Evolutionary conservation across 192 early-diverging fungal genomes (phyloP).

Genomic region (Coemansia sp.): DNA sequence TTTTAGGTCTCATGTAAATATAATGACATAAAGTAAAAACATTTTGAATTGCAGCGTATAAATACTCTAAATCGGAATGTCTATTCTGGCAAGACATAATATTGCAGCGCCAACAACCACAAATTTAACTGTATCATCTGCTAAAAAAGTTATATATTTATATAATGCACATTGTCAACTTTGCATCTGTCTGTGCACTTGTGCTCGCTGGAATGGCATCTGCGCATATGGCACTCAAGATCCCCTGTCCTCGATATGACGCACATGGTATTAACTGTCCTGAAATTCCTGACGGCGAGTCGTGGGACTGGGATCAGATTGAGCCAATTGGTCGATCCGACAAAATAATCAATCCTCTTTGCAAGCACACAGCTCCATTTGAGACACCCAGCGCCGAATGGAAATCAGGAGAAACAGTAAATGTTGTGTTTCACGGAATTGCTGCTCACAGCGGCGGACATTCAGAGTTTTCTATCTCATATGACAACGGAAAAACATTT

Average conservation of each 20-base stretch:
- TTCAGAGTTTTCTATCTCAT: slow-evolving; percentile 46
- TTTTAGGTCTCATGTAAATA: too few species aligned
- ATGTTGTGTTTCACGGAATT: slow-evolving; percentile 31
- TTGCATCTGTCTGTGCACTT: neutral
- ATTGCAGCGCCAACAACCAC: neutral
- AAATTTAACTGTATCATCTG: neutral
- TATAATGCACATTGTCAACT: too few species aligned
- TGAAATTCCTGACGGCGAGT: slow-evolving; percentile 36
- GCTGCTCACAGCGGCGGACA: slow-evolving; percentile 46
- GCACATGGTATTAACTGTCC: slow-evolving; percentile 33
- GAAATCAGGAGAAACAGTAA: slow-evolving; percentile 43
- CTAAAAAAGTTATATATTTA: too few species aligned
- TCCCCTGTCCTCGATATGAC: slow-evolving; percentile 43
- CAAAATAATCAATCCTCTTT: slow-evolving; percentile 25
- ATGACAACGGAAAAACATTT: slow-evolving; percentile 32
- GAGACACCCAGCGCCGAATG: slow-evolving; percentile 22
- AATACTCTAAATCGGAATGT: too few species aligned
- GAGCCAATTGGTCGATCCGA: slow-evolving; percentile 29
- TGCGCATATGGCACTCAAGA: slow-evolving; percentile 37
- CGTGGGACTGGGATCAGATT: slow-evolving; percentile 37
- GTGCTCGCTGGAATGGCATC: neutral
- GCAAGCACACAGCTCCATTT: slow-evolving; percentile 47
- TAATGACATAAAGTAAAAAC: too few species aligned
- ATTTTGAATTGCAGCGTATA: too few species aligned
- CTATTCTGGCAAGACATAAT: too few species aligned